phyloP scores from a whole-genome alignment of 2,329 filamentous ascomycete genomes.

The Cercospora sesami region DNA sequence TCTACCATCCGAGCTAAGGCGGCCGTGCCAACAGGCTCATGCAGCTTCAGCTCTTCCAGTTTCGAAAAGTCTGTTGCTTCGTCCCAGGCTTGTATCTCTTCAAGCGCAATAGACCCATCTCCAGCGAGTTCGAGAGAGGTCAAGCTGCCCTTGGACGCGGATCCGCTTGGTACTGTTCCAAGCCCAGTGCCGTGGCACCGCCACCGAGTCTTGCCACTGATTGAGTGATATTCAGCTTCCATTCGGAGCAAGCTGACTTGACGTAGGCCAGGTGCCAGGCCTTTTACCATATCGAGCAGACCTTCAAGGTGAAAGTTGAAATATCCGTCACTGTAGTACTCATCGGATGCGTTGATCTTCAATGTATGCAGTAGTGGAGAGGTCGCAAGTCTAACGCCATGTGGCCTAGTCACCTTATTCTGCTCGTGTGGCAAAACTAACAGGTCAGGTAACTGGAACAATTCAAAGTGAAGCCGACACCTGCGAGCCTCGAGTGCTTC shows the following conservation, averaged over 20 bases:
- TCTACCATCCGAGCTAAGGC: neutral
- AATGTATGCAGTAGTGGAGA: neutral
- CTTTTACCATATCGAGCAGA: neutral
- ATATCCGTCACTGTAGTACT: neutral
- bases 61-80: neutral
- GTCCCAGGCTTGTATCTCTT: neutral
- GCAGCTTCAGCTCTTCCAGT: neutral
- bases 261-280: neutral
- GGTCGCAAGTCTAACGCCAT: neutral
- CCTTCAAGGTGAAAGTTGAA: neutral
- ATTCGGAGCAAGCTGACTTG: neutral
- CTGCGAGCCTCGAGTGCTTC: neutral
- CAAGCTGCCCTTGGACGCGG: neutral
- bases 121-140: neutral
- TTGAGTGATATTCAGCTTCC: too few species aligned
- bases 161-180: neutral
- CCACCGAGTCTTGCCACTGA: neutral
- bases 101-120: neutral
- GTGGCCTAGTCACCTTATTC: neutral
- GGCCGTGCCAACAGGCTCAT: neutral
- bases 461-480: neutral
- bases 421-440: neutral
- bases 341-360: neutral
- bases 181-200: neutral
- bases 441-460: neutral